Conservation (phyloP, 1,139 yeast species). For the Casaregolazyma lundiana region DNA sequence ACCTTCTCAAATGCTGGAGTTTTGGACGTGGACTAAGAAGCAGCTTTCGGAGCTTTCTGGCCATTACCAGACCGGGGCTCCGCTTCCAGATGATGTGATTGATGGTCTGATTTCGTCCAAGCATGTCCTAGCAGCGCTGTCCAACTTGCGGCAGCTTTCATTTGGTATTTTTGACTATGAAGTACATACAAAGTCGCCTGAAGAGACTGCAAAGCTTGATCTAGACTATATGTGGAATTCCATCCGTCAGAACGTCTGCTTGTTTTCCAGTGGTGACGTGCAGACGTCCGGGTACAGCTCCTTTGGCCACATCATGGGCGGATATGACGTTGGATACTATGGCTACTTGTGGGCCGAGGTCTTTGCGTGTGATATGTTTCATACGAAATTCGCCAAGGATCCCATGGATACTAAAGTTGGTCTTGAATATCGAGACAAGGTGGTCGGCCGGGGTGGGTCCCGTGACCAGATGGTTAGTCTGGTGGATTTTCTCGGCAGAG, state of each 20-base stretch:
- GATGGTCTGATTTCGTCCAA: conserved; percentile 60
- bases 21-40: conserved; percentile 76
- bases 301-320: conserved; percentile 80
- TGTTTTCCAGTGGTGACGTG: conserved; percentile 48
- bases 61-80: conserved; percentile 58
- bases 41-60: conserved; percentile 57
- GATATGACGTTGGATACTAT: conserved; percentile 82
- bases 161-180: conserved; percentile 74
- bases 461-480: conserved; percentile 62
- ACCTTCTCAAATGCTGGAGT: conserved; percentile 85
- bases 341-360: conserved; percentile 85
- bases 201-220: conserved; percentile 32
- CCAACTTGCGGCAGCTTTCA: conserved; percentile 68
- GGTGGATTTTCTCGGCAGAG: conserved; percentile 65
- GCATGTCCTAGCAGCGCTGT: conserved; percentile 70
- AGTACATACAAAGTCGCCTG: conserved; percentile 52
- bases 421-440: conserved; percentile 60
- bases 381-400: conserved; percentile 60
- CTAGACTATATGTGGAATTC: conserved; percentile 55
- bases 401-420: conserved; percentile 66
- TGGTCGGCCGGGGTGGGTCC: conserved; percentile 69
- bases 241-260: conserved; percentile 53
- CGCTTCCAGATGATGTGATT: conserved; percentile 55
- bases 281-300: conserved; percentile 65
- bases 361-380: conserved; percentile 78